Percentiles rank a stretch among this genome's conserved stretches.
phyloP scores from a whole-genome alignment of 495 filamentous ascomycete species.

The Talaromyces trachyspermus region DNA sequence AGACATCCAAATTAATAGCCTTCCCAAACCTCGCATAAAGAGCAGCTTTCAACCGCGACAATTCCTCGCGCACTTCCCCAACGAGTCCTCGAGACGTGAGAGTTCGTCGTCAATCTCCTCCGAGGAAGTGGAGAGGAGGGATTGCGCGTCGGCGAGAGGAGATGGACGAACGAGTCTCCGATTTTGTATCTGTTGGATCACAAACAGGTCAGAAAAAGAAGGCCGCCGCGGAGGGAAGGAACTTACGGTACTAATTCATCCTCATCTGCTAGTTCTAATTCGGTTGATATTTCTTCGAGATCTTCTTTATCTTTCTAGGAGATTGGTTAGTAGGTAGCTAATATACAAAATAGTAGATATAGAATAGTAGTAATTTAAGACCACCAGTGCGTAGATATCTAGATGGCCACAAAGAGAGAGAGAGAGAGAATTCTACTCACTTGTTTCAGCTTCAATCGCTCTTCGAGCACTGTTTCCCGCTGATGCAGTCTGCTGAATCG shows the following conservation, averaged over 20 bases:
- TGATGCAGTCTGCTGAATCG: conserved; percentile 93
- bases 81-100: conserved; percentile 62
- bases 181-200: conserved; percentile 72
- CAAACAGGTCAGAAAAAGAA: background rate
- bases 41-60: conserved; percentile 79
- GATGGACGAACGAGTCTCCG: conserved; percentile 86
- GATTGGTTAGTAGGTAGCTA: background rate
- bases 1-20: conserved; percentile 93
- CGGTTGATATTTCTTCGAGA: conserved; percentile 81
- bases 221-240: background rate
- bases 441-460: conserved; percentile 73
- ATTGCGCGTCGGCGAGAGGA: conserved; percentile 76
- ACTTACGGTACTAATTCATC: conserved; percentile 84
- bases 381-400: background rate
- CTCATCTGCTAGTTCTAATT: conserved; percentile 92
- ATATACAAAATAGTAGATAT: too few relatives aligned
- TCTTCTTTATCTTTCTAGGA: conserved; percentile 95
- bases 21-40: conserved; percentile 91
- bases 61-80: conserved; percentile 72
- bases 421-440: conserved; percentile 39
- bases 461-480: conserved; percentile 67
- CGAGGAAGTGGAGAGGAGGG: conserved; percentile 65
- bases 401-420: background rate
- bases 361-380: too few relatives aligned
- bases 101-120: conserved; percentile 71